Conservation (phyloP, 2,329 filamentous ascomycete species). For the Arthrobotrys entomopaga region DNA sequence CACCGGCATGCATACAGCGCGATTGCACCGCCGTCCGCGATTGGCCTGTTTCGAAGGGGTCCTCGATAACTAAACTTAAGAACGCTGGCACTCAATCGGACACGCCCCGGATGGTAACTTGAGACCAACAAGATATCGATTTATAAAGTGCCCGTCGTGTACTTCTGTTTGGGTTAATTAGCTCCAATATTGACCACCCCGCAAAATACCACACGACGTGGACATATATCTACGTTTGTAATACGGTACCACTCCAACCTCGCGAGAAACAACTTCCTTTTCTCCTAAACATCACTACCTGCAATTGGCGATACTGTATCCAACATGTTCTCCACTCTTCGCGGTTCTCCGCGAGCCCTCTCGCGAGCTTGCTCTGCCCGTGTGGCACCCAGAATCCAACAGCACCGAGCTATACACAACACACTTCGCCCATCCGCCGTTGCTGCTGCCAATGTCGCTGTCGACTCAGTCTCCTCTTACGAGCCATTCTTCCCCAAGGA, state of each 20-base stretch:
- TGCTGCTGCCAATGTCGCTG: slow-evolving; percentile 47
- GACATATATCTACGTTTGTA: neutral
- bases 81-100: slow-evolving; percentile 17
- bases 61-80: too few species aligned
- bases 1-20: slow-evolving; percentile 44
- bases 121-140: neutral
- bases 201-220: slow-evolving; percentile 22
- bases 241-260: neutral
- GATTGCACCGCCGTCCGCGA: slow-evolving; percentile 29
- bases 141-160: slow-evolving; percentile 53
- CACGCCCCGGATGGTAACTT: slow-evolving; percentile 37
- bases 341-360: slow-evolving; percentile 48
- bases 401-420: slow-evolving; percentile 50
- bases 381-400: slow-evolving; percentile 39
- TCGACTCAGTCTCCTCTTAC: slow-evolving; percentile 49
- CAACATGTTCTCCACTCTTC: slow-evolving; percentile 48
- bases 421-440: slow-evolving; percentile 38
- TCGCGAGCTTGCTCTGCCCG: slow-evolving; percentile 31
- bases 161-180: neutral
- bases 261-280: slow-evolving; percentile 22
- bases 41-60: slow-evolving; percentile 15
- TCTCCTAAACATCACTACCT: slow-evolving; percentile 8
- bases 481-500: slow-evolving; percentile 57
- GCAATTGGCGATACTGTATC: slow-evolving; percentile 31
- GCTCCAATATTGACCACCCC: slow-evolving; percentile 8